Evolutionary conservation across 805 yeast species (phyloP).

Genomic region (Zygosaccharomyces lentus): DNA sequence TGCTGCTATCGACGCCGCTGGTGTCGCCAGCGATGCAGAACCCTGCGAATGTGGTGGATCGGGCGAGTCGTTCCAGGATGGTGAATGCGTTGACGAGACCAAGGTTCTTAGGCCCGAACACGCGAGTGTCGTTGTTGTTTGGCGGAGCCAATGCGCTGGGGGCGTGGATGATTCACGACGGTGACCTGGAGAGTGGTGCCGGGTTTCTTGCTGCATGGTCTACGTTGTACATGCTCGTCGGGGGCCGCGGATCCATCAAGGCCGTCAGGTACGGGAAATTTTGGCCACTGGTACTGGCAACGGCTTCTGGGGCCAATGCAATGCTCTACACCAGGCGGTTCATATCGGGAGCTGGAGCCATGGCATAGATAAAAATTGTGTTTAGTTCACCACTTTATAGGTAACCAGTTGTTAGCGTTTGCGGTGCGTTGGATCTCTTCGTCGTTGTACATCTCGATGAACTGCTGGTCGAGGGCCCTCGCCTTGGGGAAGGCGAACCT

Average conservation of each 20-base stretch:
- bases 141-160: slow-evolving; percentile 63
- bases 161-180: slow-evolving; percentile 70
- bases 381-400: slow-evolving; percentile 54
- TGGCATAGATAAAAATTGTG: neutral
- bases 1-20: slow-evolving; percentile 39
- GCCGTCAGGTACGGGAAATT: slow-evolving; percentile 53
- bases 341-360: slow-evolving; percentile 41
- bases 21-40: slow-evolving; percentile 31
- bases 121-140: slow-evolving; percentile 46
- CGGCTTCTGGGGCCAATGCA: slow-evolving; percentile 59
- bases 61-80: slow-evolving; percentile 7
- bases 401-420: slow-evolving; percentile 51
- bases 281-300: slow-evolving; percentile 56
- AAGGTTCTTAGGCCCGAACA: slow-evolving; percentile 34
- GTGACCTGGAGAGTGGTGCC: slow-evolving; percentile 72
- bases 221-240: slow-evolving; percentile 63
- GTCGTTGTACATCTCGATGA: slow-evolving; percentile 84
- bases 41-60: slow-evolving; percentile 11
- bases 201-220: slow-evolving; percentile 85
- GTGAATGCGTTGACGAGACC: slow-evolving; percentile 18
- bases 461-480: slow-evolving; percentile 91
- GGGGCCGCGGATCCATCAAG: slow-evolving; percentile 55
- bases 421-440: slow-evolving; percentile 56
- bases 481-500: slow-evolving; percentile 94
- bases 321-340: slow-evolving; percentile 66